Evolutionary conservation across 257 asterid species (phyloP).

Genomic region (Apocynum venetum): DNA sequence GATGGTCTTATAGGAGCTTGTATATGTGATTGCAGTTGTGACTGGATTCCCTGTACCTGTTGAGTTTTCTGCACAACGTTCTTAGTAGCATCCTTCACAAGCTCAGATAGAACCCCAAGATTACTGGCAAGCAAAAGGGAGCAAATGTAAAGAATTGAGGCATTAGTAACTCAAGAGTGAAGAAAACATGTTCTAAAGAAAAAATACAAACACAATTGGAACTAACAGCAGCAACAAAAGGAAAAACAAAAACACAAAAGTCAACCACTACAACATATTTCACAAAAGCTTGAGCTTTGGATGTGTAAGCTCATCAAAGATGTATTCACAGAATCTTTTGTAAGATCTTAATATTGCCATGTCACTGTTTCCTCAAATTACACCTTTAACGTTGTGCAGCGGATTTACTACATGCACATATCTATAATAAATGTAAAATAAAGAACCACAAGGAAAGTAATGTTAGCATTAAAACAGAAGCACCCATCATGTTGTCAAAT

Average conservation of each 20-base stretch:
- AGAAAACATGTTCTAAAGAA: neutral
- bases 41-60: constrained; percentile 58
- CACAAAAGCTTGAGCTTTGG: neutral
- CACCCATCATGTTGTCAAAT: neutral
- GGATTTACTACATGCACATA: neutral
- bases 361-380: neutral
- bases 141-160: constrained; percentile 15
- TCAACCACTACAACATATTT: neutral
- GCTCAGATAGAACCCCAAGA: constrained; percentile 59
- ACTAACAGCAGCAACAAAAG: neutral
- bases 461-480: neutral
- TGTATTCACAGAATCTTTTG: neutral
- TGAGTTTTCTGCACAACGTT: constrained; percentile 54
- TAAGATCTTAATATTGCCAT: neutral
- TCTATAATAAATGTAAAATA: neutral
- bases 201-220: neutral
- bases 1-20: constrained; percentile 66
- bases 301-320: neutral
- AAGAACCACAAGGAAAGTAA: neutral
- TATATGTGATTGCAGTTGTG: constrained; percentile 58
- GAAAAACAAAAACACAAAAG: neutral
- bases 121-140: constrained; percentile 56
- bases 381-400: neutral
- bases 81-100: constrained; percentile 77
- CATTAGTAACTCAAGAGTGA: neutral